Evolutionary conservation across 2,329 filamentous ascomycete genomes (phyloP).

Genomic region (Botrytis hyacinthi): DNA sequence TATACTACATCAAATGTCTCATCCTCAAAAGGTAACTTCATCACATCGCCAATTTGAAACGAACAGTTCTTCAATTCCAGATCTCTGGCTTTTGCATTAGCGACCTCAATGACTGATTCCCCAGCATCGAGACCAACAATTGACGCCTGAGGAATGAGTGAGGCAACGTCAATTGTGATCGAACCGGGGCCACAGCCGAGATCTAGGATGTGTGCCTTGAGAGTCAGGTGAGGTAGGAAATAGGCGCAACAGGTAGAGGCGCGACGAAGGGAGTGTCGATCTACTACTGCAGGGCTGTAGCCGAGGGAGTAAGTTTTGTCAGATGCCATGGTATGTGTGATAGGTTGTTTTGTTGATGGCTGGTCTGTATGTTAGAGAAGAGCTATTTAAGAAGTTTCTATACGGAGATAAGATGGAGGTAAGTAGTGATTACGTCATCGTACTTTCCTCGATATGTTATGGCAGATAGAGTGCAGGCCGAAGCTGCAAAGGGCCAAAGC

Average conservation of each 20-base stretch:
- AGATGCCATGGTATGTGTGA: not conserved
- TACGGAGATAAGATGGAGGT: not conserved
- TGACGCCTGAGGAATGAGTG: slow-evolving; percentile 5
- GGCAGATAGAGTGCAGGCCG: no score
- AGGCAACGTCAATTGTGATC: slow-evolving; percentile 7
- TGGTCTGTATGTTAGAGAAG: not conserved
- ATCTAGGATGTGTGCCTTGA: not conserved
- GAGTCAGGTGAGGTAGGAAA: slow-evolving; percentile 12
- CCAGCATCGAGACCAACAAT: slow-evolving; percentile 15
- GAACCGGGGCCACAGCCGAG: slow-evolving; percentile 20
- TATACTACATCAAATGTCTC: slow-evolving; percentile 18
- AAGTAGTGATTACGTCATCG: slow-evolving; percentile 1
- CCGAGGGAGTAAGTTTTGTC: slow-evolving; percentile 14
- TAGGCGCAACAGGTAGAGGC: slow-evolving; percentile 17
- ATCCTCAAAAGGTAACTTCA: slow-evolving; percentile 14
- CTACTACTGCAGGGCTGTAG: slow-evolving; percentile 1
- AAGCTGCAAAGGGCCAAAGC: not conserved
- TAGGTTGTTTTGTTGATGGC: not conserved
- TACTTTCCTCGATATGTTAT: not conserved
- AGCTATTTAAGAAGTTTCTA: not conserved
- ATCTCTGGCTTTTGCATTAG: not conserved
- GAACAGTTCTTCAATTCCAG: slow-evolving; percentile 1
- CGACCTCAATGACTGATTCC: not conserved
- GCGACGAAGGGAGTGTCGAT: slow-evolving; percentile 15
- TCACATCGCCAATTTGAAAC: slow-evolving; percentile 18